These are phyloP conservation scores for Arthrinium phaeospermum DNA, from an alignment of 2,329 filamentous ascomycete genomes.

Conservation along the genomic window DNA sequence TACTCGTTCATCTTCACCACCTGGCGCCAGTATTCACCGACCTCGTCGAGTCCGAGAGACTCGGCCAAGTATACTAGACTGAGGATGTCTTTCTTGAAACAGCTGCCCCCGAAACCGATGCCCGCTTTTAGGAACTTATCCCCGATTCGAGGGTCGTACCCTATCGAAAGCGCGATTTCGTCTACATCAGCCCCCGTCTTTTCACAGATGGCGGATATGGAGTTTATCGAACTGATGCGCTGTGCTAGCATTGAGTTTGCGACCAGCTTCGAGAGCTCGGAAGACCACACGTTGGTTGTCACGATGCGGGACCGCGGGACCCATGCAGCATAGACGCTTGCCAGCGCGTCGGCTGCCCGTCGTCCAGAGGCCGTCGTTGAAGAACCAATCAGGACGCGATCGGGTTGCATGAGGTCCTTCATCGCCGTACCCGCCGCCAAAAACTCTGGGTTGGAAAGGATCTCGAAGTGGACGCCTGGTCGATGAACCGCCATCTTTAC, in stretches of 20 bases:
- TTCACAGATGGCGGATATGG: constrained; percentile 81
- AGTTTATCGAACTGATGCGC: constrained; percentile 81
- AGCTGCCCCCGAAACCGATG: constrained; percentile 80
- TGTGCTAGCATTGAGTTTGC: constrained; percentile 84
- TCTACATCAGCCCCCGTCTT: constrained; percentile 76
- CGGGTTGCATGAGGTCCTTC: constrained; percentile 71
- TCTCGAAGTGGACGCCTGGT: constrained; percentile 71
- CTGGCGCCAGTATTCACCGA: constrained; percentile 76
- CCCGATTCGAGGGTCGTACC: constrained; percentile 74
- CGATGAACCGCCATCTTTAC: constrained; percentile 61
- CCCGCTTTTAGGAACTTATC: constrained; percentile 75
- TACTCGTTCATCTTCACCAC: constrained; percentile 80
- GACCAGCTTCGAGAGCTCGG: constrained; percentile 78
- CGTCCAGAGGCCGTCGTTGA: constrained; percentile 63
- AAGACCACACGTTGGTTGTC: constrained; percentile 77
- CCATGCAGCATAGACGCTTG: constrained; percentile 73
- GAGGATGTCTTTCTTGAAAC: constrained; percentile 82
- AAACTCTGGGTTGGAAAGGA: constrained; percentile 84
- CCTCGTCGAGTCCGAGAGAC: constrained; percentile 70
- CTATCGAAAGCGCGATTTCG: constrained; percentile 71
- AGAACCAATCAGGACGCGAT: constrained; percentile 78
- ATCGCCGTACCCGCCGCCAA: constrained; percentile 79
- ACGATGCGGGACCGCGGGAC: constrained; percentile 71
- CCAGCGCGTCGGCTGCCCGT: constrained; percentile 67
- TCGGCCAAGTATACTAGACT: constrained; percentile 77